Percentiles rank a stretch among this genome's conserved stretches.
Evolutionary conservation across 495 filamentous ascomycete species (phyloP).

Genomic region (Aspergillus haitiensis): DNA sequence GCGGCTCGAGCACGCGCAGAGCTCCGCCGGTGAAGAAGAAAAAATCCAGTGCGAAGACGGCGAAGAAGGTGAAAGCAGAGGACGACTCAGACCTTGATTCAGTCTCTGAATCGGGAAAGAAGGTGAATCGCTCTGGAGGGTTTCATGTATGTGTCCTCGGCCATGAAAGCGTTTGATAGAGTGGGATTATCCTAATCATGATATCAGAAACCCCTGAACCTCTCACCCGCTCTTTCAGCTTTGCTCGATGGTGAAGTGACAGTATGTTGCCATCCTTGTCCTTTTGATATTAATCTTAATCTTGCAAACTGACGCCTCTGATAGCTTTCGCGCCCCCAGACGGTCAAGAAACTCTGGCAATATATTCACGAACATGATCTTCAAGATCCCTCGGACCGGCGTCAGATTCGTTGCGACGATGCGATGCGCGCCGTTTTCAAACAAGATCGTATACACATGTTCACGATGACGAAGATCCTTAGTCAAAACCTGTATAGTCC

Average conservation of each 20-base stretch:
- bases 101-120: conserved; percentile 61
- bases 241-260: conserved; percentile 62
- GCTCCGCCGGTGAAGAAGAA: conserved; percentile 63
- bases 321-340: conserved; percentile 87
- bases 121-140: conserved; percentile 62
- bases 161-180: conserved; percentile 3
- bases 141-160: conserved; percentile 59
- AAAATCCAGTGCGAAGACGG: conserved; percentile 66
- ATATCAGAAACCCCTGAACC: conserved; percentile 61
- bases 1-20: conserved; percentile 60
- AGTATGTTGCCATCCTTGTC: conserved; percentile 39
- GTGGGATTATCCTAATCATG: conserved; percentile 10
- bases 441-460: conserved; percentile 91
- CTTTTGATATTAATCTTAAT: neutral
- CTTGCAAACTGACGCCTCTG: conserved; percentile 2
- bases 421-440: conserved; percentile 88
- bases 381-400: conserved; percentile 86
- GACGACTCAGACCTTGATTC: conserved; percentile 76
- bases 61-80: conserved; percentile 70
- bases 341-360: conserved; percentile 92
- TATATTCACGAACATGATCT: conserved; percentile 85
- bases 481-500: conserved; percentile 64
- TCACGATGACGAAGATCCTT: conserved; percentile 90
- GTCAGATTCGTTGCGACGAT: conserved; percentile 91
- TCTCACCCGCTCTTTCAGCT: conserved; percentile 65